Conservation (phyloP, 148 eudicot genomes). For the Heliosperma pusillum region DNA sequence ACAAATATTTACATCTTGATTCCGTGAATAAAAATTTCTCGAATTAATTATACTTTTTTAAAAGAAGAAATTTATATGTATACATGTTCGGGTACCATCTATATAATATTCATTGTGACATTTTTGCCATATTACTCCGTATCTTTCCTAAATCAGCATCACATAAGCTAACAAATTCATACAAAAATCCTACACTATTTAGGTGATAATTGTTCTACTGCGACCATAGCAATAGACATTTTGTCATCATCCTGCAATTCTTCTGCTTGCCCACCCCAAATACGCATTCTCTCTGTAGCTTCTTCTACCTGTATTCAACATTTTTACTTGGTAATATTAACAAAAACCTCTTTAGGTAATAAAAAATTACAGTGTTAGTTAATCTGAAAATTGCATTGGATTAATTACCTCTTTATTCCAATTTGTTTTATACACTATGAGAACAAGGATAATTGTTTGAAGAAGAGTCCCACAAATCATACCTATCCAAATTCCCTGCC, state of each 20-base stretch:
- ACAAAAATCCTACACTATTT: background rate
- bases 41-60: too few relatives aligned
- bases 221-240: conserved; percentile 31
- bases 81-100: too few relatives aligned
- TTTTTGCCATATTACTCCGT: too few relatives aligned
- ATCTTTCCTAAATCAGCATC: too few relatives aligned
- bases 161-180: background rate
- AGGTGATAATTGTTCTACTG: conserved; percentile 9
- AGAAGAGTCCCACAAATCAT: conserved; percentile 88
- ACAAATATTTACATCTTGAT: too few relatives aligned
- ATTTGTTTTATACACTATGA: conserved; percentile 74
- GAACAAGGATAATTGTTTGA: conserved; percentile 68
- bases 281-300: conserved; percentile 54
- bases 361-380: background rate
- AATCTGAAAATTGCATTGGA: background rate
- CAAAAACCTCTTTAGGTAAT: background rate
- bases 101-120: too few relatives aligned
- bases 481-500: conserved; percentile 95
- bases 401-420: conserved; percentile 79
- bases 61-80: too few relatives aligned
- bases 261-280: conserved; percentile 45
- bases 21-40: too few relatives aligned
- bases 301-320: conserved; percentile 51
- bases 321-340: background rate
- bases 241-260: conserved; percentile 20